Evolutionary conservation across 106 monocot species (phyloP).

Genomic region (Cymbidium sinense): DNA sequence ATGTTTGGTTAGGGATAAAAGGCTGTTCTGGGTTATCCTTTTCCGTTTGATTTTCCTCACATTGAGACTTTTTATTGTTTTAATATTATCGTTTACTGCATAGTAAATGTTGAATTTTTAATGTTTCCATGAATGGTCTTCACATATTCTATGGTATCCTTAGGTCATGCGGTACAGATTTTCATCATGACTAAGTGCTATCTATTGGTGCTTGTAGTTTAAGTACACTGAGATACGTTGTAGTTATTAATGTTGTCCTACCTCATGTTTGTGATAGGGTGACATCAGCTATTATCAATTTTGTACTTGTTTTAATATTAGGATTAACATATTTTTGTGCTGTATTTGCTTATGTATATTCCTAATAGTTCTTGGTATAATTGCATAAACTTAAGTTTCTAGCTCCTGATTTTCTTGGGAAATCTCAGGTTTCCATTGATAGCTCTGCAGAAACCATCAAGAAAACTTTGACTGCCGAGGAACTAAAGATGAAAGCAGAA

Average conservation of each 20-base stretch:
- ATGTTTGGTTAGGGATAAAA: neutral
- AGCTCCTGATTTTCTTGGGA: neutral
- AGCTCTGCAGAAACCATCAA: slow-evolving; percentile 38
- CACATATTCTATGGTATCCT: neutral
- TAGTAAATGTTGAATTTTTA: neutral
- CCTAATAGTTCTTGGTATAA: neutral
- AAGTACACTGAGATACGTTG: neutral
- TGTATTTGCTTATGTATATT: neutral
- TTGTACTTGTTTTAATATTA: neutral
- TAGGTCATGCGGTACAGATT: neutral
- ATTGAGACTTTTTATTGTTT: neutral
- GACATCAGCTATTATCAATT: neutral
- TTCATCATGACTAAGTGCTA: neutral
- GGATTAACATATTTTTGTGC: neutral
- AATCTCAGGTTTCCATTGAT: slow-evolving; percentile 53
- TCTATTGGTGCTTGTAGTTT: neutral
- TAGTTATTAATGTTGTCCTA: neutral
- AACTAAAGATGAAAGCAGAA: slow-evolving; percentile 79
- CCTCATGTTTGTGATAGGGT: neutral
- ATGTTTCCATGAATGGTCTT: neutral
- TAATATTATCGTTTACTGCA: neutral
- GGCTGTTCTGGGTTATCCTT: neutral
- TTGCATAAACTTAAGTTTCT: neutral
- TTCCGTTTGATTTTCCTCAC: neutral
- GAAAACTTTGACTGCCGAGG: slow-evolving; percentile 68